Evolutionary conservation across 1,284 basidiomycete species (phyloP), one percentile per base, ranked within the genome.

Genomic region (Austroboletus rostrupii): DNA sequence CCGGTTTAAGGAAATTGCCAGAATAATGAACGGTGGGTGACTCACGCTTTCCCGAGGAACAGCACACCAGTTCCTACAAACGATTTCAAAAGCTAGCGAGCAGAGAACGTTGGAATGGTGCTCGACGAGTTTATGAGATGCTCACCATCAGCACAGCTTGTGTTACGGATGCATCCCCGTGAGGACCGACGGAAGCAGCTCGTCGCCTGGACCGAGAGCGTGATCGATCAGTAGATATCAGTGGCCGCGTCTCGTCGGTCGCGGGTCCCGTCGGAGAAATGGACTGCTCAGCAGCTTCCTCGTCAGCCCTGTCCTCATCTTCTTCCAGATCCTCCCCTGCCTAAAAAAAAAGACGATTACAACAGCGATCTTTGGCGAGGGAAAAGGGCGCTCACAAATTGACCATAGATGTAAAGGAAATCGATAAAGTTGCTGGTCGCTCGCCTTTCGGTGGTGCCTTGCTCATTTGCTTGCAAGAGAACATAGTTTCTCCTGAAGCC

Each of bases 61-160:
- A 99, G 71, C 12, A 99, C 87, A 31, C 96, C 96, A 10, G 96
- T 99, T 19, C 96, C 96, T 45, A 99, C 87, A 64, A 99, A 99
- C 0, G 92, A 88, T 70, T 99, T 98, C 54, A 97, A 72, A 50
- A 97, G 71, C 92, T 93, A 54, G 20, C 38, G 37, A 45, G 35
- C 37, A 17, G 43, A n/a, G 41, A 45, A 20, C 53, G 40, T 54
- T 40, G 45, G 49, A 35, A 50, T 35, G 33, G 44, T 19, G 51
- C 36, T 48, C 29, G 43, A 55, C 44, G 13, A 50, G 36, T 43
- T 53, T 43, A 49, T 14, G 14, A 45, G 40, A 47, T 20, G 66
- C 78, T 45, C 59, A 90, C 91, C 92, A 97, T 96, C 40, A 97
- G 73, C 12, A 93, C 83, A 9, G 93, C 93, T 67, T 97, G 91